A percentile compares a stretch with the other conserved stretches of the same genome.
phyloP scores from a whole-genome alignment of 345 rosid genomes.

The Orychophragmus violaceus region DNA sequence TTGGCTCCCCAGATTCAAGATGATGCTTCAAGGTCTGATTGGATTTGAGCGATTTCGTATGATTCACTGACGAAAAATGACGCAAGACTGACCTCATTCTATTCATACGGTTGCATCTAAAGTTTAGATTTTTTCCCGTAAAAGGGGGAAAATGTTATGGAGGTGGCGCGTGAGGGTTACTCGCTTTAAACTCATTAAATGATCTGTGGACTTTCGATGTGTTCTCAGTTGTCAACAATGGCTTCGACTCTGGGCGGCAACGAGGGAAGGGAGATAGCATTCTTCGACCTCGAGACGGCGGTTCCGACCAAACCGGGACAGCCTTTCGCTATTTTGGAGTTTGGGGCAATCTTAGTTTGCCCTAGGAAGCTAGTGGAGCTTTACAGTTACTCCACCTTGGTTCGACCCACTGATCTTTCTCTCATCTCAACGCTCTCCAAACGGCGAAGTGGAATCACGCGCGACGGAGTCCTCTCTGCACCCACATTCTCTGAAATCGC shows the following conservation, averaged over 20 bases:
- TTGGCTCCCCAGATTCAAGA: slow-evolving; percentile 24
- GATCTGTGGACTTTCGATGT: neutral
- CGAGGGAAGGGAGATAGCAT: slow-evolving; percentile 57
- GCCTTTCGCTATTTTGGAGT: slow-evolving; percentile 59
- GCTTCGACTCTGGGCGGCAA: slow-evolving; percentile 1
- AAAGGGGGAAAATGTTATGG: neutral
- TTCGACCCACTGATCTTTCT: slow-evolving; percentile 60
- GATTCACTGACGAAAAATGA: slow-evolving; percentile 13
- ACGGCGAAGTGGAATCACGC: slow-evolving; percentile 72
- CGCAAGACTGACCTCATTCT: slow-evolving; percentile 9
- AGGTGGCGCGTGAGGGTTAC: neutral
- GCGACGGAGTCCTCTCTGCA: slow-evolving; percentile 45
- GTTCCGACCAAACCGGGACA: slow-evolving; percentile 53
- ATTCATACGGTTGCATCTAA: neutral
- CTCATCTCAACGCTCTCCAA: slow-evolving; percentile 46
- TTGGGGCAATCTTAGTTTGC: slow-evolving; percentile 85
- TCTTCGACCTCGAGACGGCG: slow-evolving; percentile 82
- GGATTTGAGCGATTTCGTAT: slow-evolving; percentile 26
- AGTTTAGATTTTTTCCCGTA: neutral
- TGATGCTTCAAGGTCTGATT: slow-evolving; percentile 26
- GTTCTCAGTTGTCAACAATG: slow-evolving; percentile 3
- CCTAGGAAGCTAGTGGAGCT: slow-evolving; percentile 68
- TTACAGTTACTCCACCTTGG: slow-evolving; percentile 61
- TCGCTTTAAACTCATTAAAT: neutral
- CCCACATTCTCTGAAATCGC: slow-evolving; percentile 65